Base-by-base conservation (phyloP, 2,329 filamentous ascomycete species). In the Macrophomina phaseolina region DNA sequence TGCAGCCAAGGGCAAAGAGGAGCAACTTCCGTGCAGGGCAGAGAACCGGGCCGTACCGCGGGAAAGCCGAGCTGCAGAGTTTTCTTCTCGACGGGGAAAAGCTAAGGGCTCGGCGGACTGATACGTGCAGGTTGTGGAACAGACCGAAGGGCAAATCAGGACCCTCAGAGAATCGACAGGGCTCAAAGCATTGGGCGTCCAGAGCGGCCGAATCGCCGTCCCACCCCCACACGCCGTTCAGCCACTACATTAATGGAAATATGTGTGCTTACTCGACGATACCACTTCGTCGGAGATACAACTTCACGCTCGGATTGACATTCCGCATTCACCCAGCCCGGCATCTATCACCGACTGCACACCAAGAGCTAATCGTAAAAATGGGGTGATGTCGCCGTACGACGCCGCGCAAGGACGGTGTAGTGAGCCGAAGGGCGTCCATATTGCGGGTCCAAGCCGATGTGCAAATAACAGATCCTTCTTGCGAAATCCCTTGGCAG, bases 391-490 rank as follows among this genome's bases (percentile, higher is more conserved):
- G 28, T 52, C 49, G 49, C 28, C 11, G n/a, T 55, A 6, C 9
- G 9, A 23, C 6, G 32, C 51, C 11, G 30, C 51, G 12, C 8
- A n/a, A n/a, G 34, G 51, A 5, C 8, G n/a, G 14, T 5, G 14
- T 14, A 3, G 30, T 30, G 28, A 52, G 28, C 5, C 32, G 14
- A 11, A 18, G n/a, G 23, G 12, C 5, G 11, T 6, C n/a, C 16
- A 11, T 12, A 4, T 36, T 34, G 58, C 58, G 58, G 58, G 58
- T 38, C 42, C n/a, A 6, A 1, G 7, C 3, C 30, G 45, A 62
- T 62, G 58, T 49, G 45, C 58, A 45, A 62, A 62, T 62, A 48
- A 48, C 58, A 36, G 58, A 34, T 49, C 58, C 45, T 28, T 62
- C 45, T 62, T 62, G 58, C 58, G 58, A 62, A 49, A 49, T 11